Evolutionary conservation across 768 basidiomycete species (phyloP).

Genomic region (Podaxis mareebaensis): DNA sequence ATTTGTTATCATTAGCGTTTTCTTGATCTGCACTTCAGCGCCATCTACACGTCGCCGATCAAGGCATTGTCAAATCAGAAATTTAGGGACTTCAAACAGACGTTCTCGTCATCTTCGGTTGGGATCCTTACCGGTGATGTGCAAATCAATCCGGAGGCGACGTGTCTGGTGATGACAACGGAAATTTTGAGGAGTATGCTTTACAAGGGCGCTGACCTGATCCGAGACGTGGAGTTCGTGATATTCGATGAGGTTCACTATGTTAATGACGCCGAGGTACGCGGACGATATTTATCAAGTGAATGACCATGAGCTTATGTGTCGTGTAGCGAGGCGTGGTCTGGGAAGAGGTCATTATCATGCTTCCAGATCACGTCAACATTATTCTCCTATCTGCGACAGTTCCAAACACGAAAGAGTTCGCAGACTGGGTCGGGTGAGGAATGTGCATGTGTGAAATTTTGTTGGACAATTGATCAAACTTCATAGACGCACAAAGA

Average conservation of each 20-base stretch:
- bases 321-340: constrained; percentile 86
- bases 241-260: constrained; percentile 99
- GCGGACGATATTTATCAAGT: constrained; percentile 13
- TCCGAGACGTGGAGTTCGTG: constrained; percentile 98
- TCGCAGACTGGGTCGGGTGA: constrained; percentile 99
- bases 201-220: constrained; percentile 97
- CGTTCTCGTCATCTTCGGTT: constrained; percentile 87
- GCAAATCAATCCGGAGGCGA: constrained; percentile 97
- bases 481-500: constrained; percentile 84
- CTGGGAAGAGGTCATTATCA: constrained; percentile 99
- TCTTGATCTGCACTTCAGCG: constrained; percentile 47
- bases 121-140: constrained; percentile 99
- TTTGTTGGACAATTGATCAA: constrained; percentile 12
- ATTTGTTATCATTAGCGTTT: constrained; percentile 2
- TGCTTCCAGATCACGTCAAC: constrained; percentile 98
- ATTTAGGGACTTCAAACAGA: constrained; percentile 97
- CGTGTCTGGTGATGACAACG: constrained; percentile 96
- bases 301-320: constrained; percentile 11
- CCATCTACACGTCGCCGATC: constrained; percentile 98
- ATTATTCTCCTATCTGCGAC: constrained; percentile 97
- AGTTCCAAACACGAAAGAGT: constrained; percentile 96
- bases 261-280: constrained; percentile 97
- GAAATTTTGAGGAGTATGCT: constrained; percentile 98
- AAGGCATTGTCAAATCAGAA: constrained; percentile 99
- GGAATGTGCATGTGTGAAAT: constrained; percentile 24